phyloP scores from a whole-genome alignment of 345 rosid species.

The Lumnitzera racemosa region DNA sequence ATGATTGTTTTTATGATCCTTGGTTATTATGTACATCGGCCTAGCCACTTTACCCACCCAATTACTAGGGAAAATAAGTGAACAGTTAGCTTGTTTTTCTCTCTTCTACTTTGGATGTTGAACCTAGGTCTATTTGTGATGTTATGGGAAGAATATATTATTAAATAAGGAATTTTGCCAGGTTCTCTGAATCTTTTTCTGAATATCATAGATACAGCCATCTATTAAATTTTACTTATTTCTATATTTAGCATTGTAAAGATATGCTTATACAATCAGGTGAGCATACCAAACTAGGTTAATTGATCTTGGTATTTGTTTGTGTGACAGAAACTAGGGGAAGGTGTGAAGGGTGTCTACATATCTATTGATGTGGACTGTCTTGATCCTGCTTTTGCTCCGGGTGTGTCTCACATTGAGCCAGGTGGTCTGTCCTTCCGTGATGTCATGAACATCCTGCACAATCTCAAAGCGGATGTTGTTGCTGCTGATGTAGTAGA shows the following conservation, averaged over 20 bases:
- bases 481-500: constrained; percentile 95
- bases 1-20: too few species aligned
- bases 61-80: too few species aligned
- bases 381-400: constrained; percentile 98
- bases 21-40: too few species aligned
- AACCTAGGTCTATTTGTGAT: too few species aligned
- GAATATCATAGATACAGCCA: background rate
- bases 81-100: too few species aligned
- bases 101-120: too few species aligned
- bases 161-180: background rate
- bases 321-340: constrained; percentile 80
- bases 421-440: constrained; percentile 98
- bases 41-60: too few species aligned
- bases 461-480: constrained; percentile 75
- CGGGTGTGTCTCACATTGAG: constrained; percentile 96
- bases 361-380: constrained; percentile 87
- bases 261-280: background rate
- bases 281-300: too few species aligned
- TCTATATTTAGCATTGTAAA: too few species aligned
- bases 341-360: constrained; percentile 92
- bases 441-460: constrained; percentile 83
- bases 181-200: background rate
- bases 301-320: background rate
- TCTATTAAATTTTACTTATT: background rate
- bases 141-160: too few species aligned